Evolutionary conservation across 352 stramenopile genomes (phyloP).

Genomic region (Detonula confervacea): DNA sequence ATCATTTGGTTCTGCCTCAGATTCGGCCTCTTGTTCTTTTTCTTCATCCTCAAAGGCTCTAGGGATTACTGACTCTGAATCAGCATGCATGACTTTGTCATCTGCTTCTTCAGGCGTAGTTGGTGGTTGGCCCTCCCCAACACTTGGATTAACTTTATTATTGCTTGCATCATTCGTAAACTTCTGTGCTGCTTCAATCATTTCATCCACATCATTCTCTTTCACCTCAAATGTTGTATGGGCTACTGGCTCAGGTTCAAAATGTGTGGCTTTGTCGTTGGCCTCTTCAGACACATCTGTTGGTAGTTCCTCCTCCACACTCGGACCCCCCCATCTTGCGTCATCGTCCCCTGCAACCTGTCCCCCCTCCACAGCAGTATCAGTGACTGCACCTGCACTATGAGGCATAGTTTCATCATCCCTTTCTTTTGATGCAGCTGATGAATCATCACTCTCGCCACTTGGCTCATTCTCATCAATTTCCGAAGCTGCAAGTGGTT

Average conservation of each 20-base stretch:
- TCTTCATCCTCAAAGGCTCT: background rate
- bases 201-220: background rate
- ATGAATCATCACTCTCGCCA: background rate
- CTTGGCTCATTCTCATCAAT: background rate
- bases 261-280: background rate
- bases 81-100: background rate
- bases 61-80: background rate
- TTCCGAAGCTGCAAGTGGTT: background rate
- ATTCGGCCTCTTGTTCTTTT: background rate
- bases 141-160: no score
- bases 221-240: background rate
- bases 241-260: background rate
- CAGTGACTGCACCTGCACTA: background rate
- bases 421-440: background rate
- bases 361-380: background rate
- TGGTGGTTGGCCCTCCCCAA: background rate
- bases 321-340: background rate
- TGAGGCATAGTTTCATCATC: background rate
- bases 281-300: background rate
- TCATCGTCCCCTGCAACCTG: background rate
- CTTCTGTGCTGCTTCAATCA: no score
- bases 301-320: background rate
- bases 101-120: background rate
- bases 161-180: no score
- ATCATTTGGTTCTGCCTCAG: background rate